Base-by-base conservation (phyloP, 768 basidiomycete genomes). In the Cystofilobasidium capitatum region DNA sequence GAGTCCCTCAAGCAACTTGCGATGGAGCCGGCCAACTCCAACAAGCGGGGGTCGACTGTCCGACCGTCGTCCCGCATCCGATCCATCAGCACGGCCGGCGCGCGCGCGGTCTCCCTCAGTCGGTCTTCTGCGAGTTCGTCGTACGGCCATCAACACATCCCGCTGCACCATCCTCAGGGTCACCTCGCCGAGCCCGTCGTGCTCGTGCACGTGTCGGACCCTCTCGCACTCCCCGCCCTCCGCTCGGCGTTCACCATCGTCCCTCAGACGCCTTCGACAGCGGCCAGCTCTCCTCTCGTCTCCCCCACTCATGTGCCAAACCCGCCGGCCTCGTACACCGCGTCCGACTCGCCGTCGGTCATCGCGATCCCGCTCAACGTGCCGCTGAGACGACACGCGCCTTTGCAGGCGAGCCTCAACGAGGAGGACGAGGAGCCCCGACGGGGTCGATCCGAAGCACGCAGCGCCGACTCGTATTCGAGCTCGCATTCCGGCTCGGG, bases 341-440 rank as follows among this genome's bases (percentile, higher is more conserved):
- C 44, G 1, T 24, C 37, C 44, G 33, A 31, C 42, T 26, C 42
- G 3, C 29, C 20, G 2, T 16, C 35, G 22, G 44, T 29, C 20
- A 66, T 35, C 24, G 14, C 44, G 16, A 58, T 24, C 40, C 55
- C 64, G 14, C 40, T 17, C 22, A 13, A 45, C 36, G 29, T 22
- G 47, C 33, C 45, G 35, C 26, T 55, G 22, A n/a, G 17, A 33
- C 35, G 36, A 9, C 58, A 33, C 7, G 33, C 63, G 26, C 22
- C n/a, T 3, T 31, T 39, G 14, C 22, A 54, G 26, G n/a, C 36
- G 22, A 39, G 26, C 49, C 39, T 39, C 9, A 33, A 64, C 22
- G 44, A 59, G 10, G 65, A 54, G 36, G 66, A 62, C 26, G 65
- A 55, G n/a, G 59, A 55, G 35, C 61, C 61, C 10, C 59, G 60